Percentiles rank a stretch among this genome's conserved stretches.
phyloP scores from a whole-genome alignment of 106 monocot genomes.

The Allium cepa region DNA sequence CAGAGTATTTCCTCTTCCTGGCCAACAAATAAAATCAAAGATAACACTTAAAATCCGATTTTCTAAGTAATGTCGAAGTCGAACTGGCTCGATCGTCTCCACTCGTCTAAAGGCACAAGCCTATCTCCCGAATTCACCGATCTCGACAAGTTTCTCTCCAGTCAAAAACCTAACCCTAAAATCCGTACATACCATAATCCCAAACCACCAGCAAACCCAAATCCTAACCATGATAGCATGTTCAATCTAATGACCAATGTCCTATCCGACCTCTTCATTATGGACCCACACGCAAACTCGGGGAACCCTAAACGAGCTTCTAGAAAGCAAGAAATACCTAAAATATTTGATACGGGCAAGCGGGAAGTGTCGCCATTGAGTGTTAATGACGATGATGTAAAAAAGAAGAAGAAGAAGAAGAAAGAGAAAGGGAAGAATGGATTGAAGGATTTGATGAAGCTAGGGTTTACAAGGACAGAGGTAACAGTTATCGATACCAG shows the following conservation, averaged over 20 bases:
- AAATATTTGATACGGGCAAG: conserved; percentile 8
- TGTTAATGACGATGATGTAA: conserved; percentile 19
- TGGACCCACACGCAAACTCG: conserved; percentile 10
- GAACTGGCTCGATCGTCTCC: conserved; percentile 54
- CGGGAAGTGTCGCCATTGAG: conserved; percentile 11
- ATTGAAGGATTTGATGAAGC: conserved; percentile 18
- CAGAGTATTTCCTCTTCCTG: too few relatives aligned
- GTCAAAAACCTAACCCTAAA: conserved; percentile 17
- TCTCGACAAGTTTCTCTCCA: conserved; percentile 22
- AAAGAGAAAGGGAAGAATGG: conserved; percentile 15
- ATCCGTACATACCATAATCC: conserved; percentile 2
- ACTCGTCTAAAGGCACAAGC: conserved; percentile 28
- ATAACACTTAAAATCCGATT: not conserved
- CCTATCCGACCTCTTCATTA: conserved; percentile 50
- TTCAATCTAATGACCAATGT: conserved; percentile 15
- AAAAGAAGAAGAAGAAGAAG: conserved; percentile 16
- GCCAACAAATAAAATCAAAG: too few relatives aligned
- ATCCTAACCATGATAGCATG: not conserved
- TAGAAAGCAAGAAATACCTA: conserved; percentile 44
- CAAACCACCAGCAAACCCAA: not conserved
- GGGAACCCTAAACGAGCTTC: conserved; percentile 5
- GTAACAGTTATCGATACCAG: conserved; percentile 83
- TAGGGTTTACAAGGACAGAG: conserved; percentile 37
- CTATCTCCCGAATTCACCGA: conserved; percentile 22
- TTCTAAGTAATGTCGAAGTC: not conserved